Evolutionary conservation across 768 basidiomycete genomes (phyloP), one percentile per base, ranked within the genome.

Genomic region (Steccherinum ochraceum): DNA sequence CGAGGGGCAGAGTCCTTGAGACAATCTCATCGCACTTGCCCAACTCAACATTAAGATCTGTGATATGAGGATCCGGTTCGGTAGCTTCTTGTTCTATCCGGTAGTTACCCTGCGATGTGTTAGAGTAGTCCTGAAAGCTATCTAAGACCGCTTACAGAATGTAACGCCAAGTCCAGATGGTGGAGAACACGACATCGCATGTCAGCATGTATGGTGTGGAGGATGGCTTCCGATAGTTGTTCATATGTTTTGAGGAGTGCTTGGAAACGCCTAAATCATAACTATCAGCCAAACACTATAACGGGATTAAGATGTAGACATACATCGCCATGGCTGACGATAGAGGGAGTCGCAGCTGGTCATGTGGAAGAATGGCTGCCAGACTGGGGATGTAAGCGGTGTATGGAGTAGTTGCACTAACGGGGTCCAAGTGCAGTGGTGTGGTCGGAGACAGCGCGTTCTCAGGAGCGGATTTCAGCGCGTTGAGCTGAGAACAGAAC

Each of bases 281-380:
- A n/a, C n/a, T n/a, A n/a, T n/a, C n/a, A n/a, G n/a, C n/a, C n/a
- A n/a, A n/a, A n/a, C n/a, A n/a, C n/a, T n/a, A n/a, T n/a, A n/a
- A n/a, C n/a, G n/a, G n/a, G n/a, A 48, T 12, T 4, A 40, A 70
- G 39, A 71, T 84, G 85, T 25, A 89, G 66, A 68, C 91, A 58
- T 58, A 94, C 94, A 93, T 64, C 13, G 84, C 75, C 93, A 95
- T 97, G 53, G 94, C 93, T 41, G 72, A 74, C 1, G 93, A 93
- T 25, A 97, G 72, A 3, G 92, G 89, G 3, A 97, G 72, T 50
- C 71, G 74, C 24, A 93, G 69, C 19, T 74, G 72, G 16, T 82
- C 79, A 24, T 73, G 64, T 10, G 72, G 58, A 16, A 67, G 55
- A 11, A 65, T 53, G 0, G 72, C 67, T 0, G 70, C 63, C 20